These are phyloP conservation scores for Plasmodium ovale DNA, from an alignment of 169 alveolate species.

Conservation along the genomic window DNA sequence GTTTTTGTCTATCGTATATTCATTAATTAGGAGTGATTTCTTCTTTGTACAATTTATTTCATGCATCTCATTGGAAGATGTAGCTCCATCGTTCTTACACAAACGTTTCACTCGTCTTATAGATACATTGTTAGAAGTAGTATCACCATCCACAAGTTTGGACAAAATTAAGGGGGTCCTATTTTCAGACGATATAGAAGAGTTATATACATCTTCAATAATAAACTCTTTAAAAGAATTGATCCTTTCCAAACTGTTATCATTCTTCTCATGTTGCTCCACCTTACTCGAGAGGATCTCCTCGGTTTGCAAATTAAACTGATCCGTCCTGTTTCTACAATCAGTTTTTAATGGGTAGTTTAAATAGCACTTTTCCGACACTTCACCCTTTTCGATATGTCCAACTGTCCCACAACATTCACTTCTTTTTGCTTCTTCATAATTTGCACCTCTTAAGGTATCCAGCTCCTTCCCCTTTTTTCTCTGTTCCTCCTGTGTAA, in stretches of 20 bases:
- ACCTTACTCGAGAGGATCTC: neutral
- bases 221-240: no score
- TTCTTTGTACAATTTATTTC: neutral
- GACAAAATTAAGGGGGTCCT: neutral
- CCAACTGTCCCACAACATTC: no score
- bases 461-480: neutral
- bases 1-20: neutral
- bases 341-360: no score
- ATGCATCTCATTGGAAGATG: neutral
- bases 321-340: no score
- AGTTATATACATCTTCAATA: no score
- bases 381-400: neutral
- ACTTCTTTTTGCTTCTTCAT: neutral
- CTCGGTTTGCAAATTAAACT: slow-evolving; percentile 6
- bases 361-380: no score
- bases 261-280: neutral
- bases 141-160: neutral
- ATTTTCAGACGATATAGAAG: neutral
- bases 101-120: no score
- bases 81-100: no score
- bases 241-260: no score
- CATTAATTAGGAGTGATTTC: neutral
- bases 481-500: neutral
- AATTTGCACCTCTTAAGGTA: no score
- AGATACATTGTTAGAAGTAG: neutral